phyloP scores from a whole-genome alignment of 371 early-diverging fungal genomes.

The Synchytrium microbalum region DNA sequence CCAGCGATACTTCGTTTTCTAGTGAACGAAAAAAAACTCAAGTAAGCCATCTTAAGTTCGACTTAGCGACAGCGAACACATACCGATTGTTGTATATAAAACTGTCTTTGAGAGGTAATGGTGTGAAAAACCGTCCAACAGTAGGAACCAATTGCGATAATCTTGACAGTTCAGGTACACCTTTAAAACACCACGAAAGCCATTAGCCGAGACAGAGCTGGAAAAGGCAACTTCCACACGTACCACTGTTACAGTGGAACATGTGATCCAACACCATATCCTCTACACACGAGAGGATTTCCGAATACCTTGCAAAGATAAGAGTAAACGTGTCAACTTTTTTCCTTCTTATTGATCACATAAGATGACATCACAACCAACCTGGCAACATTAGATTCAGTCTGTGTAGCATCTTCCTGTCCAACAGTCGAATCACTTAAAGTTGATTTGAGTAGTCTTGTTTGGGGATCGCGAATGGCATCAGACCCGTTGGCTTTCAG shows the following conservation, averaged over 20 bases:
- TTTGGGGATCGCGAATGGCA: not conserved
- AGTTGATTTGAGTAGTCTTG: not conserved
- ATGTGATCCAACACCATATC: constrained; percentile 5
- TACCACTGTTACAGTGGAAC: constrained; percentile 31
- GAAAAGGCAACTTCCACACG: not conserved
- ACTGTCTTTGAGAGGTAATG: constrained; percentile 54
- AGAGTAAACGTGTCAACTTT: not conserved
- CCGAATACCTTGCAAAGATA: constrained; percentile 7
- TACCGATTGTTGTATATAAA: constrained; percentile 2
- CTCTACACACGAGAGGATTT: constrained; percentile 5
- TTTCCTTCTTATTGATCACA: not conserved
- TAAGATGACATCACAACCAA: not conserved
- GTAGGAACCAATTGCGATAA: constrained; percentile 62
- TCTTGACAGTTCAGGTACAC: constrained; percentile 59
- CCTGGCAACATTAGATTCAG: not conserved
- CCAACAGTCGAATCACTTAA: not conserved
- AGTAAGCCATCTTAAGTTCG: not conserved
- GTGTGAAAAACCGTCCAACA: constrained; percentile 69
- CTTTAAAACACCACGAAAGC: constrained; percentile 34
- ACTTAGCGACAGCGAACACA: not conserved
- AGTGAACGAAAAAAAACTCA: constrained; percentile 40
- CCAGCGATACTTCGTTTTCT: constrained; percentile 53
- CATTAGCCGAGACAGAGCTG: not conserved
- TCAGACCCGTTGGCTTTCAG: not conserved
- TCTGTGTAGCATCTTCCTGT: not conserved